A percentile compares a stretch with the other conserved stretches of the same genome.
These are phyloP conservation scores for Nevesoporus exiguus DNA, from an alignment of 768 basidiomycete species.

Conservation along the genomic window DNA sequence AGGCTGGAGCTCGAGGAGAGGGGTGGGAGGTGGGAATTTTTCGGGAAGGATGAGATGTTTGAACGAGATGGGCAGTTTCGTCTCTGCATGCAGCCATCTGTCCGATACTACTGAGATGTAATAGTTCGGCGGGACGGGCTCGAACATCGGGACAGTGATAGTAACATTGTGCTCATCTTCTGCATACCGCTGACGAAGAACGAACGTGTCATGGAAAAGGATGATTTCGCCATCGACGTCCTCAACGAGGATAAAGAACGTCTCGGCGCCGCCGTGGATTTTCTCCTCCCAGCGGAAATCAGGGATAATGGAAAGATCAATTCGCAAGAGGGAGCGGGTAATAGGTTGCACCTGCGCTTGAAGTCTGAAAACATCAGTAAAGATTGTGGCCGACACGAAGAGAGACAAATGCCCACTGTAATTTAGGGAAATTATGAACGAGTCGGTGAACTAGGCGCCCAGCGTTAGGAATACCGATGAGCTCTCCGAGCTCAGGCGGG, in stretches of 20 bases:
- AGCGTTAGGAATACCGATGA: conserved; percentile 91
- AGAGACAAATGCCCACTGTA: conserved; percentile 54
- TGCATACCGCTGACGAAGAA: conserved; percentile 87
- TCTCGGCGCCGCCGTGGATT: conserved; percentile 83
- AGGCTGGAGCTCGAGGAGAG: conserved; percentile 88
- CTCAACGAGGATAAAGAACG: conserved; percentile 92
- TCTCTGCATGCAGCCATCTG: conserved; percentile 94
- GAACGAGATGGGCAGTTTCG: conserved; percentile 92
- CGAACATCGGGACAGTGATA: conserved; percentile 93
- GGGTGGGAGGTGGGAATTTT: conserved; percentile 91
- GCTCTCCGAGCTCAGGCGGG: conserved; percentile 91
- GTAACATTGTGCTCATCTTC: conserved; percentile 94
- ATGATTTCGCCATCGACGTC: conserved; percentile 97
- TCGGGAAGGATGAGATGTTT: conserved; percentile 97
- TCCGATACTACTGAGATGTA: conserved; percentile 95
- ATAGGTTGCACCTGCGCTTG: conserved; percentile 97
- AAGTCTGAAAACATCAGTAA: conserved; percentile 43
- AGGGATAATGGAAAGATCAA: conserved; percentile 93
- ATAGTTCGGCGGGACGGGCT: conserved; percentile 97
- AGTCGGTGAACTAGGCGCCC: conserved; percentile 88
- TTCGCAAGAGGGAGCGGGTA: conserved; percentile 85
- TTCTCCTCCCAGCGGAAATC: conserved; percentile 99
- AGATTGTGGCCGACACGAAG: neutral
- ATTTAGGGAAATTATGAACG: conserved; percentile 94
- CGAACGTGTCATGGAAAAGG: conserved; percentile 91